Evolutionary conservation across 345 rosid genomes (phyloP).

Genomic region (Salix brachista): DNA sequence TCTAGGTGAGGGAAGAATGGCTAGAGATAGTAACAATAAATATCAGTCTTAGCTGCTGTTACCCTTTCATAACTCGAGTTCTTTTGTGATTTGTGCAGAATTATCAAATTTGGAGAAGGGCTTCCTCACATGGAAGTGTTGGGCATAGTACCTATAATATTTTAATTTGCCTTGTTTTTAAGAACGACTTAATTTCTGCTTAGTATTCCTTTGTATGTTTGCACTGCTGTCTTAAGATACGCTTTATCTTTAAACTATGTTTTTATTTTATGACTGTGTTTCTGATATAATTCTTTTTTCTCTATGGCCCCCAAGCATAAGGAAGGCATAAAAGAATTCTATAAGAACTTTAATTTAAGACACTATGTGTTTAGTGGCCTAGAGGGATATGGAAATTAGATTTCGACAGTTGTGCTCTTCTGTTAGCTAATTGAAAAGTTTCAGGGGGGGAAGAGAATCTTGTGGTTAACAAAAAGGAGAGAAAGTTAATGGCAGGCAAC

Average conservation of each 20-base stretch:
- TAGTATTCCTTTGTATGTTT: neutral
- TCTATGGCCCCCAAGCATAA: neutral
- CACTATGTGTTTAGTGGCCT: no score
- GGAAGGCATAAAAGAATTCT: neutral
- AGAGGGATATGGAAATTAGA: no score
- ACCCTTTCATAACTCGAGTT: neutral
- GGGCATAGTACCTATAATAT: neutral
- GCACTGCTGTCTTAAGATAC: neutral
- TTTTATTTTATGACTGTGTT: slow-evolving; percentile 1
- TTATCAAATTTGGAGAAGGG: neutral
- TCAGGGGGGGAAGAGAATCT: neutral
- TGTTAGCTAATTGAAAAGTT: neutral
- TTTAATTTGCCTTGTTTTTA: neutral
- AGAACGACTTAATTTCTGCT: neutral
- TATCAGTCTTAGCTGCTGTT: neutral
- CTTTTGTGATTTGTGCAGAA: neutral
- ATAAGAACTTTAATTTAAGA: neutral
- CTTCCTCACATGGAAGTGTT: neutral
- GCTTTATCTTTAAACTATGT: neutral
- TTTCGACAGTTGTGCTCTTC: neutral
- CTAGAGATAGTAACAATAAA: neutral
- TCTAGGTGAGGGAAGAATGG: neutral
- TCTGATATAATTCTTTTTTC: neutral
- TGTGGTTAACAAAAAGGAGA: neutral
- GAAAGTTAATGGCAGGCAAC: neutral